Evolutionary conservation across 1,284 basidiomycete genomes (phyloP).

Genomic region (Agaricales sp.): DNA sequence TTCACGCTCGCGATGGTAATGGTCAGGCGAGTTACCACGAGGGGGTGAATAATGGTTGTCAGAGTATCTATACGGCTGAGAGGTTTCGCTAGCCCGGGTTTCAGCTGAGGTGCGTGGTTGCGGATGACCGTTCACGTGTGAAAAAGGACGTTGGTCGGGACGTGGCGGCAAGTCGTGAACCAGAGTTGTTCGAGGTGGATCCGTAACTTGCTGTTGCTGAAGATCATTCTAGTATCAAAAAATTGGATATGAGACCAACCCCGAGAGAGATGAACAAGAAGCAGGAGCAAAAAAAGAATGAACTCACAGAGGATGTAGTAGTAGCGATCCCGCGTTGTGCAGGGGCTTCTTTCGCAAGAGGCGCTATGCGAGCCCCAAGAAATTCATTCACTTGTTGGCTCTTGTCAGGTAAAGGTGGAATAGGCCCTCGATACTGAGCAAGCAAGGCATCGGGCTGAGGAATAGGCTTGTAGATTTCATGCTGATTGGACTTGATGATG

Average conservation of each 20-base stretch:
- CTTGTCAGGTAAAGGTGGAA: slow-evolving; percentile 13
- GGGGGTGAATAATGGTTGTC: background rate
- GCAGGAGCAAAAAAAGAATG: background rate
- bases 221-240: background rate
- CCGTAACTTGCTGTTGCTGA: background rate
- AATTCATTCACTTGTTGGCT: background rate
- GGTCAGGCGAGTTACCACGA: background rate
- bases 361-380: background rate
- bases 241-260: too few species aligned
- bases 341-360: background rate
- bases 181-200: background rate
- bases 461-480: slow-evolving; percentile 53
- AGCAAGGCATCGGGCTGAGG: slow-evolving; percentile 56
- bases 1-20: background rate
- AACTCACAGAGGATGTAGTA: background rate
- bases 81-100: background rate
- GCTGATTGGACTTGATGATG: slow-evolving; percentile 58
- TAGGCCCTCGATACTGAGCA: slow-evolving; percentile 46
- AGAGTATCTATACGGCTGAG: background rate
- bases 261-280: background rate
- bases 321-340: background rate
- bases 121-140: background rate
- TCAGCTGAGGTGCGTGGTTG: background rate
- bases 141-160: background rate
- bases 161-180: background rate